Base-by-base conservation (phyloP, 352 stramenopile genomes). In the Pythium plurisporium region DNA sequence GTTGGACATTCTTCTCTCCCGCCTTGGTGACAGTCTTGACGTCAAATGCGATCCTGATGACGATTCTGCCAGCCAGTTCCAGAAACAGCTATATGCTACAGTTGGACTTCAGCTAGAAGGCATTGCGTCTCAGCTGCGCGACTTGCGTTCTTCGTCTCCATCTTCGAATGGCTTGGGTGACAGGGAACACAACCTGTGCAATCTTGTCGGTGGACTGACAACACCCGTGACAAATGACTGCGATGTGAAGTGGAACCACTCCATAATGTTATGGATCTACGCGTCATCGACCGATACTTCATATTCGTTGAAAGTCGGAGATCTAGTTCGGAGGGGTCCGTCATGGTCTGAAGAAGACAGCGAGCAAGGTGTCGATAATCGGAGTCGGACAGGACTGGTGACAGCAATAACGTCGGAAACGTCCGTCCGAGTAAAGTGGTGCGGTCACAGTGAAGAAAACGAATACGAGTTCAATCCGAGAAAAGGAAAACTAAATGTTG, bases 221-320 rank as follows among this genome's bases (percentile, higher is more conserved):
- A 46, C 74, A 1, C 61, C 76, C 10, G 68, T 65, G 4, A 31
- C 29, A 62, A 41, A 57, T 69, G 22, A 63, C 22, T 38, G 70
- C 33, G 47, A 67, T 15, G 52, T 91, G 14, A 55, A 56, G 23
- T 91, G 81, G 76, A 87, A 91, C 40, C 78, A 93, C 59, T 80
- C 82, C 2, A 86, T 93, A 22, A 80, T 87, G 76, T 62, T 91
- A 1, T 93, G 82, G 82, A 41, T 91, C 26, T 89, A 81, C 33
- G 71, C 82, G 8, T 58, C 76, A 20, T 66, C 65, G 9, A 72
- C 66, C 23, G 55, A 55, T 2, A 55, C 54, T 9, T 55, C 79
- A 4, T 89, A 89, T 46, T 74, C 76, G 26, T 67, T 91, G 4
- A 88, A 89, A 44, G 36, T 85, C 41, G 79, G 77, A 5, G 77